phyloP scores from a whole-genome alignment of 2,329 filamentous ascomycete species.

The Aspergillus viridinutans region DNA sequence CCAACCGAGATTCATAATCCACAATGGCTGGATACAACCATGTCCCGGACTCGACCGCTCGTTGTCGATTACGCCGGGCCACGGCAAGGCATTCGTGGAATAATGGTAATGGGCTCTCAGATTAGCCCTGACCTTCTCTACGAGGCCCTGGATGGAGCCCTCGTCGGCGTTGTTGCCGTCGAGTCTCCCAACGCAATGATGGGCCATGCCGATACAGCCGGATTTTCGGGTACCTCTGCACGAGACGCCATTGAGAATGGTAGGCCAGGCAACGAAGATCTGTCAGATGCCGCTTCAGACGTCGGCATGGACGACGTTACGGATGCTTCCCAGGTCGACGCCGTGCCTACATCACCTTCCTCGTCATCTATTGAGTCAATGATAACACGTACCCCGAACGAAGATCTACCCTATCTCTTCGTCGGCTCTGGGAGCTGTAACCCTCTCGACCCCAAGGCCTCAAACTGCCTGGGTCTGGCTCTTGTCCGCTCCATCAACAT shows the following conservation, averaged over 20 bases:
- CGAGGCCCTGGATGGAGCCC: conserved; percentile 50
- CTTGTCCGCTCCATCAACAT: conserved; percentile 42
- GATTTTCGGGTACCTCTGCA: background rate
- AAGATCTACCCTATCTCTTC: conserved; percentile 50
- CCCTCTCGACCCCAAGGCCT: conserved; percentile 45
- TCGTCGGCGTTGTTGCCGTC: conserved; percentile 51
- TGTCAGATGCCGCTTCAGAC: conserved; percentile 13
- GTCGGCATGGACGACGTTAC: conserved; percentile 16
- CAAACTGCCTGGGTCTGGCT: conserved; percentile 49
- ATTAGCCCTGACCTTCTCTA: conserved; percentile 45
- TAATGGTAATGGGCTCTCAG: conserved; percentile 51
- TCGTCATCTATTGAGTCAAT: conserved; percentile 11
- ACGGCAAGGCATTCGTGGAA: conserved; percentile 44
- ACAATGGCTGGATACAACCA: conserved; percentile 44
- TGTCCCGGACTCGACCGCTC: conserved; percentile 46
- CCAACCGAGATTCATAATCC: conserved; percentile 24
- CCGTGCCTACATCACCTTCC: conserved; percentile 1
- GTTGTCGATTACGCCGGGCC: conserved; percentile 47
- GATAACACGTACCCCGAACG: conserved; percentile 40
- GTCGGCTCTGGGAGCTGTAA: conserved; percentile 37
- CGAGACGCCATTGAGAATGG: conserved; percentile 1
- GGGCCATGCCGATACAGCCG: conserved; percentile 4
- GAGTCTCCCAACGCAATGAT: conserved; percentile 37
- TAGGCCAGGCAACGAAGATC: conserved; percentile 7
- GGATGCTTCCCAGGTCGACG: background rate